Percentiles rank a stretch among this genome's conserved stretches.
Evolutionary conservation across 2,329 filamentous ascomycete species (phyloP).

Genomic region (Cercospora sp.): DNA sequence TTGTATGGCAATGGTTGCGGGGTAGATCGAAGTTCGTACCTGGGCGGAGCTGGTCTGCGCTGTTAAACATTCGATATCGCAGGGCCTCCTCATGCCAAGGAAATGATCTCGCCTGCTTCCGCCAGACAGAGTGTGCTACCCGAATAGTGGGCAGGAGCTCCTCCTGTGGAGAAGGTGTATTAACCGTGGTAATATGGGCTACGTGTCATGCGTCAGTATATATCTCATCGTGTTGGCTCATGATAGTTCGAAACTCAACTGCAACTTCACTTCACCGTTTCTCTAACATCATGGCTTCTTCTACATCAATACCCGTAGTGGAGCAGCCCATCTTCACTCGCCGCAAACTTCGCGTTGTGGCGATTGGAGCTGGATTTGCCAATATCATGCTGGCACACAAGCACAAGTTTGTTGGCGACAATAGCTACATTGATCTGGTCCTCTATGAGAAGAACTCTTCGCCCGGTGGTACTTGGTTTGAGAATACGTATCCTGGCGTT

Average conservation of each 20-base stretch:
- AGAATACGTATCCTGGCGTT: constrained; percentile 24
- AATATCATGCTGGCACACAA: constrained; percentile 18
- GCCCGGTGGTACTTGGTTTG: constrained; percentile 23
- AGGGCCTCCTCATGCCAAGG: background rate
- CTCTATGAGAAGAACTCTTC: constrained; percentile 20
- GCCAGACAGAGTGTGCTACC: background rate
- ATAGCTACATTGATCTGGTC: constrained; percentile 14
- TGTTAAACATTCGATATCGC: background rate
- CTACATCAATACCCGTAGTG: background rate
- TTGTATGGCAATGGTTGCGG: background rate
- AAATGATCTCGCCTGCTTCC: background rate
- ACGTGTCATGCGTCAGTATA: background rate
- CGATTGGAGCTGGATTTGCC: constrained; percentile 20
- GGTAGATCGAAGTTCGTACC: background rate
- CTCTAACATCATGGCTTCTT: background rate
- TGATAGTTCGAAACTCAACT: background rate
- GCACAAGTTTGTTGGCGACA: constrained; percentile 15
- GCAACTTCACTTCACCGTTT: background rate
- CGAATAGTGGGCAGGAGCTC: background rate
- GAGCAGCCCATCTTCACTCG: constrained; percentile 20
- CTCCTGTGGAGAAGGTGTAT: background rate
- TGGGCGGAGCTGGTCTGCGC: background rate
- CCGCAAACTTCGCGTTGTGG: constrained; percentile 20
- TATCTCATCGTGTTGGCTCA: background rate
- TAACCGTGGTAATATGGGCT: background rate